phyloP scores from a whole-genome alignment of 805 yeast genomes.

The Ogataea naganishii region DNA sequence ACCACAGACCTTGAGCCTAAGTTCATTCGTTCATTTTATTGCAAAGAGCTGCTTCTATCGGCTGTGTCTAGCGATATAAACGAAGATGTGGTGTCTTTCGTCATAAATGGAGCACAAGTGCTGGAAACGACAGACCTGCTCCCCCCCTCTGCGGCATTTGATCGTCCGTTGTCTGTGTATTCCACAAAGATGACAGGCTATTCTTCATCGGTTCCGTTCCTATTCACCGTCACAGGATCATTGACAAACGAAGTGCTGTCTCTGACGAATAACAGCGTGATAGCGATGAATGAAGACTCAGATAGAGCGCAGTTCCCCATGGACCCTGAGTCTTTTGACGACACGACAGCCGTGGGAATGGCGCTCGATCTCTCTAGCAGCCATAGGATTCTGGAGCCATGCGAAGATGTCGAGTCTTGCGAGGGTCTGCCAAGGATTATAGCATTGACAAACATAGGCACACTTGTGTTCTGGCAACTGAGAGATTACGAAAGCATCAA shows the following conservation, averaged over 20 bases:
- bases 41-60: no score
- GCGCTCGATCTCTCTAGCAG: conserved; percentile 48
- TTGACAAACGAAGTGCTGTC: conserved; percentile 57
- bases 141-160: no score
- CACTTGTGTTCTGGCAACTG: conserved; percentile 54
- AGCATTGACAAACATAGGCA: conserved; percentile 56
- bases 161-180: conserved; percentile 42
- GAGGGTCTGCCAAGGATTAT: conserved; percentile 60
- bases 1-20: no score
- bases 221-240: conserved; percentile 48
- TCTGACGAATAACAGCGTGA: conserved; percentile 25
- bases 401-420: conserved; percentile 47
- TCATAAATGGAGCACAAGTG: conserved; percentile 13
- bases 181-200: conserved; percentile 30
- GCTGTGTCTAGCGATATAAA: no score
- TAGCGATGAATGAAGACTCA: conserved; percentile 56
- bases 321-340: conserved; percentile 54
- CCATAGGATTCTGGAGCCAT: conserved; percentile 40
- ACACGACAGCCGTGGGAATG: conserved; percentile 64
- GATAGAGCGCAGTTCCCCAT: conserved; percentile 70
- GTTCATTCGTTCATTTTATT: no score
- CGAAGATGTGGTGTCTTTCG: no score
- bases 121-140: no score
- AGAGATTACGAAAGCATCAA: conserved; percentile 47
- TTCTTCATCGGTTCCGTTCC: conserved; percentile 21